A percentile compares a stretch with the other conserved stretches of the same genome.
phyloP scores from a whole-genome alignment of 2,329 filamentous ascomycete genomes.

The Pestalotiopsis sp. region DNA sequence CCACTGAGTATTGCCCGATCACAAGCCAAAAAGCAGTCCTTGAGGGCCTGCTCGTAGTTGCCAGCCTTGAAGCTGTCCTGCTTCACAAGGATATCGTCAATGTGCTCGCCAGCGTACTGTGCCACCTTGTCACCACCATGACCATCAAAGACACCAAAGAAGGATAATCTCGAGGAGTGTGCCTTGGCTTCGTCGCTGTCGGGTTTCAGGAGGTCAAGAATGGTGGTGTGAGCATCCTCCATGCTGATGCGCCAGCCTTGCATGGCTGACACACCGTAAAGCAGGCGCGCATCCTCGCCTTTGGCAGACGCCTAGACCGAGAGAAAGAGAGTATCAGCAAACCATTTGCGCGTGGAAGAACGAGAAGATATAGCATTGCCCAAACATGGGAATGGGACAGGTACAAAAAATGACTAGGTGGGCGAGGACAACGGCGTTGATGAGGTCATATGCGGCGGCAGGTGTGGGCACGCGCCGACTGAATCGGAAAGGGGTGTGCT shows the following conservation, averaged over 20 bases:
- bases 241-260: conserved; percentile 99
- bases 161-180: conserved; percentile 77
- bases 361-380: background rate
- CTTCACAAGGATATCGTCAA: conserved; percentile 92
- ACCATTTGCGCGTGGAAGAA: conserved; percentile 25
- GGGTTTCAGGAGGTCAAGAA: conserved; percentile 80
- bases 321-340: conserved; percentile 17
- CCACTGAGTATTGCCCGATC: conserved; percentile 95
- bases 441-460: conserved; percentile 24
- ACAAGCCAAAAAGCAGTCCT: conserved; percentile 95
- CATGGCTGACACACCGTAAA: conserved; percentile 97
- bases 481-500: conserved; percentile 7
- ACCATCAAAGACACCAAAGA: conserved; percentile 97
- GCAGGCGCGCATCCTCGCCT: conserved; percentile 88
- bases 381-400: background rate
- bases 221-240: conserved; percentile 91
- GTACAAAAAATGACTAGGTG: background rate
- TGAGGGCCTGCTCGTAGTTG: conserved; percentile 92
- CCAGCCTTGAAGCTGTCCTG: conserved; percentile 91
- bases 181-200: conserved; percentile 58
- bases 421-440: conserved; percentile 1
- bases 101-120: conserved; percentile 86
- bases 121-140: conserved; percentile 98
- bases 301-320: conserved; percentile 74
- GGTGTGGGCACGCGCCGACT: conserved; percentile 14